Base-by-base conservation (phyloP, 2,329 filamentous ascomycete species). In the Diplodia intermedia region DNA sequence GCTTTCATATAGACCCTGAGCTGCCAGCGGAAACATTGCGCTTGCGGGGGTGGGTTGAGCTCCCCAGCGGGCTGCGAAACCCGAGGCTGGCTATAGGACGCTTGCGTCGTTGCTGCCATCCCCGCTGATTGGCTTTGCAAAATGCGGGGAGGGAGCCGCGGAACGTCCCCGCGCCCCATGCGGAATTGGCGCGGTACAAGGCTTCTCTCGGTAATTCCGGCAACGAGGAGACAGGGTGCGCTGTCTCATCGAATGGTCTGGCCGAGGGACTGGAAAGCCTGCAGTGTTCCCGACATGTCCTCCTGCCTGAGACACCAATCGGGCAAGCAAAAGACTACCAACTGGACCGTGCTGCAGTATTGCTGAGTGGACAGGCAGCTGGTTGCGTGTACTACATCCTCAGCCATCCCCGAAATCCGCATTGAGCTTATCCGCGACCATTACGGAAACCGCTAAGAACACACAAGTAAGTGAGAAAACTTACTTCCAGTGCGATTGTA, bases 121-220 rank as follows among this genome's bases (percentile, higher is more conserved):
- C 60, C 43, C 47, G 60, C 60, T 61, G 43, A 52, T 63, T 52
- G 60, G 60, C 14, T 12, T 38, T 52, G 60, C n/a, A 20, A n/a
- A 52, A 36, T 67, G 65, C 65, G 65, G 65, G 65, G 65, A 67
- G 60, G 38, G 33, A 3, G 29, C 5, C 23, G 65, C 65, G 65
- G 65, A 67, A 67, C 23, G 5, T 7, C 29, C 20, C 65, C 65
- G 65, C 65, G 15, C 26, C 3, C 2, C 40, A 9, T 7, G 60
- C 60, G 60, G 60, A 63, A 63, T 63, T 52, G 15, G 47, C 29
- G 47, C 47, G 31, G 29, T 7, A 9, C 29, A 29, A 50, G 43
- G 29, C 29, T 1, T 26, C 47, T 62, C 26, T 62, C 57, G 57
- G 57, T 18, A 62, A 62, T 36, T 5, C 57, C 40, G 7, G 40